These are phyloP conservation scores for Corchorus capsularis DNA, from an alignment of 345 rosid genomes.

Conservation along the genomic window DNA sequence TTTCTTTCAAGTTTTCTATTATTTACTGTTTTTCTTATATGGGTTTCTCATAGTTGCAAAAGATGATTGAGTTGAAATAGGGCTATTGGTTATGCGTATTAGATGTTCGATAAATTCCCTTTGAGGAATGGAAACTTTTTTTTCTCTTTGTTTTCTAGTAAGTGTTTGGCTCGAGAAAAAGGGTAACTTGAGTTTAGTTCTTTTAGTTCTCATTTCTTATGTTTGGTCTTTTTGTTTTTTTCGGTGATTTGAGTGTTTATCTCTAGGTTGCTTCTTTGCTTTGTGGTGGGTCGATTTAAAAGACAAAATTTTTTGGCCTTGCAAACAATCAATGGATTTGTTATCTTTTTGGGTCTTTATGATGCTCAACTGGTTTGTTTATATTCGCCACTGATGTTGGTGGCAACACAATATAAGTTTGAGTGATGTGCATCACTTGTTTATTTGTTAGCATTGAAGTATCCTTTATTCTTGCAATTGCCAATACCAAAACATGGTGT, in stretches of 20 bases:
- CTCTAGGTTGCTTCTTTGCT: background rate
- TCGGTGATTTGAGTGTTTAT: background rate
- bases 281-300: background rate
- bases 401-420: background rate
- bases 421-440: background rate
- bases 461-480: background rate
- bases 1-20: background rate
- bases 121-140: background rate
- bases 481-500: background rate
- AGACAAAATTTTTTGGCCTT: background rate
- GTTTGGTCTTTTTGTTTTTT: background rate
- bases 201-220: background rate
- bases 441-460: background rate
- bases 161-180: background rate
- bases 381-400: background rate
- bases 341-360: background rate
- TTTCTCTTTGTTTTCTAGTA: background rate
- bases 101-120: constrained; percentile 18
- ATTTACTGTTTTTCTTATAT: background rate
- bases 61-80: background rate
- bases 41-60: constrained; percentile 3
- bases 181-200: background rate
- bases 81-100: background rate
- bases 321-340: background rate
- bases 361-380: background rate